Conservation (phyloP, 1,284 basidiomycete species). For the Cutaneotrichosporon cavernicola region DNA sequence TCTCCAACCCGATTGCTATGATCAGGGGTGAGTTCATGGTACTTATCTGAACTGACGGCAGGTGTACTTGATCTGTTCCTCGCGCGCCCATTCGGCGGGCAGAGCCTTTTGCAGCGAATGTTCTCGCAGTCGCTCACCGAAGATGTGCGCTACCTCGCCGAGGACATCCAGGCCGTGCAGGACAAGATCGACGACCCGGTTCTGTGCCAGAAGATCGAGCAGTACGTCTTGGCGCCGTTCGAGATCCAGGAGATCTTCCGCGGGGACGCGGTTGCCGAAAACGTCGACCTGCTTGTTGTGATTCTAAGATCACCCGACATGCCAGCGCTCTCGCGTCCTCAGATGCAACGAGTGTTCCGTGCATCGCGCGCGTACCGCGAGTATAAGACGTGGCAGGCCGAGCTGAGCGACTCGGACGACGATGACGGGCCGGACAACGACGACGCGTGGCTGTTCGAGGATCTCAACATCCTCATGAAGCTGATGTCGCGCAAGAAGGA, state of each 20-base stretch:
- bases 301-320: conserved; percentile 79
- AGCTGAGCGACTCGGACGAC: conserved; percentile 77
- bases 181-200: conserved; percentile 84
- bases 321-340: conserved; percentile 68
- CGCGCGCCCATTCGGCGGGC: conserved; percentile 94
- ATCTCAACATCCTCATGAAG: conserved; percentile 73
- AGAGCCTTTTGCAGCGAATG: conserved; percentile 84
- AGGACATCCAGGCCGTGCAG: conserved; percentile 80
- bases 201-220: conserved; percentile 81
- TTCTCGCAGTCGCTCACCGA: conserved; percentile 88
- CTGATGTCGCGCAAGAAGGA: conserved; percentile 78
- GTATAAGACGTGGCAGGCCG: conserved; percentile 66
- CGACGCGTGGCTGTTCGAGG: conserved; percentile 92
- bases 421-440: conserved; percentile 89
- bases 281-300: conserved; percentile 74
- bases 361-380: conserved; percentile 72
- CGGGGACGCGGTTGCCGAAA: conserved; percentile 74
- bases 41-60: conserved; percentile 19
- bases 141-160: conserved; percentile 77
- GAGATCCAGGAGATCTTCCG: conserved; percentile 83
- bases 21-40: conserved; percentile 61
- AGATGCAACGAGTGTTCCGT: conserved; percentile 73
- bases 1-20: conserved; percentile 96
- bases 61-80: conserved; percentile 90
- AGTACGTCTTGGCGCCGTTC: conserved; percentile 79